Evolutionary conservation across 495 filamentous ascomycete genomes (phyloP), one percentile per base, ranked within the genome.

Genomic region (Daldinia caldariorum): DNA sequence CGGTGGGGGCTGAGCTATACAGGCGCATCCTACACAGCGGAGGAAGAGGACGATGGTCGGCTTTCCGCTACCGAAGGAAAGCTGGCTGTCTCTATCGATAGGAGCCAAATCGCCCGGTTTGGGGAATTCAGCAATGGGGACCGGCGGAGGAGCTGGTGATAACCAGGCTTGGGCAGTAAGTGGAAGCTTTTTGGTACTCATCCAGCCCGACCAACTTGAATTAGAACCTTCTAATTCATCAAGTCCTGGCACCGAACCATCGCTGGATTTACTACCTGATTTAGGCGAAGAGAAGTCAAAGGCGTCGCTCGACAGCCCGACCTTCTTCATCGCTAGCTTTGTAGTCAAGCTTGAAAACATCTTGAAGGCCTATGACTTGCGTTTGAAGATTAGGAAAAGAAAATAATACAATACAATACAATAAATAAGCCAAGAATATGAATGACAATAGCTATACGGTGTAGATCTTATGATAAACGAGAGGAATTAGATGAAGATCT

Each of bases 11-110:
- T 43, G 32, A 57, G 34, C 67, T 76, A 51, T 74, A 80, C 83
- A 87, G 41, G 85, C 86, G 71, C 86, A 88, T 31, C 85, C 86
- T 34, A 85, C 85, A 65, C 86, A 87, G 26, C 86, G 76, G 13
- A 88, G 72, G 72, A 87, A 88, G 1, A 83, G 79, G 4, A 88
- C 74, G 9, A 87, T 70, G 2, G 77, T 76, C 9, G 80, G 80
- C 55, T 75, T 80, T 37, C 79, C 78, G 41, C 70, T 62, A 10
- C 77, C 74, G 29, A 79, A 66, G 3, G 75, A 72, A 29, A 87
- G 74, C 38, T 74, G 67, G 14, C 87, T 76, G 65, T 85, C 81
- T 47, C 77, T 71, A 41, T 80, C 79, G 4, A 78, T 72, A 18
- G 86, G 88, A 5, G 84, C 84, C 45, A 82, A 62, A 35, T 81